Percentiles rank a stretch among this genome's conserved stretches.
Evolutionary conservation across 768 basidiomycete genomes (phyloP).

Genomic region (Amanita rubescens): DNA sequence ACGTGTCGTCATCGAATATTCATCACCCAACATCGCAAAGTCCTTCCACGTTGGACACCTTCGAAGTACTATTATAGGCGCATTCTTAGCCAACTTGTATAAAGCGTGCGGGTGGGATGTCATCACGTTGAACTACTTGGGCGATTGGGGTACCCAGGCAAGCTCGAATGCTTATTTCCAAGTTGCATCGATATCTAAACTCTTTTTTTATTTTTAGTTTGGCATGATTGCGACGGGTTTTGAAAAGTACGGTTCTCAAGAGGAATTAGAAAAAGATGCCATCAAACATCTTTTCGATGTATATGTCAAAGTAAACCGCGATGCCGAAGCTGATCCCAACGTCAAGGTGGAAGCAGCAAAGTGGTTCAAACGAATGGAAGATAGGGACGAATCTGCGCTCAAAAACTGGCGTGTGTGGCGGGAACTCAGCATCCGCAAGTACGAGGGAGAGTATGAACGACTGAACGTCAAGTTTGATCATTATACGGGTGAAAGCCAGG

Average conservation of each 20-base stretch:
- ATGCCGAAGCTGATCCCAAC: slow-evolving; percentile 61
- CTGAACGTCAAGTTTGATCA: slow-evolving; percentile 89
- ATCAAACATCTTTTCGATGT: slow-evolving; percentile 94
- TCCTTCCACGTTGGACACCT: slow-evolving; percentile 97
- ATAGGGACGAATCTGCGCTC: slow-evolving; percentile 79
- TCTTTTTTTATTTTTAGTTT: slow-evolving; percentile 37
- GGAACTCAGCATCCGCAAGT: slow-evolving; percentile 83
- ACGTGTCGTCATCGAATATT: slow-evolving; percentile 84
- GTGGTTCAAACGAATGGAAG: slow-evolving; percentile 95
- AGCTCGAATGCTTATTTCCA: slow-evolving; percentile 11
- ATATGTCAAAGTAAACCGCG: slow-evolving; percentile 91
- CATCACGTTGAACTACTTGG: slow-evolving; percentile 87
- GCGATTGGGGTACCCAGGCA: slow-evolving; percentile 98
- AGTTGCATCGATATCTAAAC: background rate
- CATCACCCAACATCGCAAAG: slow-evolving; percentile 96
- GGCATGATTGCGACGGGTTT: slow-evolving; percentile 88
- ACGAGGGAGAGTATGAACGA: slow-evolving; percentile 79
- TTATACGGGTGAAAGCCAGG: slow-evolving; percentile 86
- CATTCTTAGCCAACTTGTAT: slow-evolving; percentile 87
- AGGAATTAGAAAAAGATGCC: slow-evolving; percentile 76
- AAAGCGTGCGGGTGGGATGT: slow-evolving; percentile 91
- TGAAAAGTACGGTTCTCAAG: slow-evolving; percentile 84
- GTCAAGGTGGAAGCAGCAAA: slow-evolving; percentile 72
- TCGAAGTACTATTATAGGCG: slow-evolving; percentile 98
- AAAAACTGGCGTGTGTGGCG: slow-evolving; percentile 92